Evolutionary conservation across 192 early-diverging fungal species (phyloP), one percentile per base, ranked within the genome.

Genomic region (Rhizophagus clarus): DNA sequence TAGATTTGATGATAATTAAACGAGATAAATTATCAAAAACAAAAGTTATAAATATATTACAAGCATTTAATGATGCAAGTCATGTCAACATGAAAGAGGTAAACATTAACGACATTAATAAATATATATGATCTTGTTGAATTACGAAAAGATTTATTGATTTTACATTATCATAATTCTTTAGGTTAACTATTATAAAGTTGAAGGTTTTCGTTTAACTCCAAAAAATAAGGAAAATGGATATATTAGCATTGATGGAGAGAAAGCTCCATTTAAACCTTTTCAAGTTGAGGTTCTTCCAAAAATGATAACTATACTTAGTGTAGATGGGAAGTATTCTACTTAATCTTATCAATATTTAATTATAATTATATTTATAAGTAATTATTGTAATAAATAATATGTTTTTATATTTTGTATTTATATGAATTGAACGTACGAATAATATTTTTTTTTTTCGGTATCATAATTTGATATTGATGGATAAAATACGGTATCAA

Each of bases 211-310:
- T 79, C 84, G 90, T 28, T 69, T 91, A n/a, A 83, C 76, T 4
- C 90, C 90, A 7, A 71, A 81, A 32, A 62, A 69, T 29, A 71
- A 74, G n/a, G 28, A 76, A 31, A 74, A 82, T 3, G 84, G 84
- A 4, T 89, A 84, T 73, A 81, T 91, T 3, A 83, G 88, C 1
- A 86, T 91, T 79, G 90, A 91, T 81, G 90, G 90, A 4, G 90
- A 91, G 61, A 88, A 85, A 62, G 84, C 84, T 17, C 85, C 86
- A 1, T 81, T 82, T 42, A 80, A 83, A 29, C 87, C 90, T n/a
- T 88, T 88, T 49, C 90, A 91, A 72, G 88, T 89, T 17, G 86
- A 91, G 66, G 87, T 89, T 11, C 90, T 88, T 76, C 83, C 85
- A 40, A 72, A 81, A 22, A 51, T 89, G 4, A 79, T 84, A 20